Evolutionary conservation across 2,329 filamentous ascomycete genomes (phyloP).

Genomic region (Ophiostoma ips): DNA sequence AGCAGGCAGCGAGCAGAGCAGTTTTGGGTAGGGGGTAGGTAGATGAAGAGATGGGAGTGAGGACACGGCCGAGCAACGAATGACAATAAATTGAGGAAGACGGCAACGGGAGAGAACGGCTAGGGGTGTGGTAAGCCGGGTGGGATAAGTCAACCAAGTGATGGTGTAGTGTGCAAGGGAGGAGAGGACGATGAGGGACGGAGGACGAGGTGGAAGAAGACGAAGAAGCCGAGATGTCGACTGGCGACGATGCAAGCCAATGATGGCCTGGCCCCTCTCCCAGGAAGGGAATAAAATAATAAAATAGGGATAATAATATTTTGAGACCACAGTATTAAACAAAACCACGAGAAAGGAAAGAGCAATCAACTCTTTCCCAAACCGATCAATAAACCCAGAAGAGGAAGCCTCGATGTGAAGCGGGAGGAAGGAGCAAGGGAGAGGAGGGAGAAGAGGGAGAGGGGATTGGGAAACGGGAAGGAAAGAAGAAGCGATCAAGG

Average conservation of each 20-base stretch:
- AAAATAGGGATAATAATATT: neutral
- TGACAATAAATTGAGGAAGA: neutral
- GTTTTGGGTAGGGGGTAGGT: neutral
- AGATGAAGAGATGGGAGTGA: neutral
- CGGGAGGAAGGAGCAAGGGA: slow-evolving; percentile 1
- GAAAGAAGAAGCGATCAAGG: neutral
- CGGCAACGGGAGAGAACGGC: neutral
- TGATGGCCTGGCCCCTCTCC: neutral
- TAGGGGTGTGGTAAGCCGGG: neutral
- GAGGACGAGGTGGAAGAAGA: neutral
- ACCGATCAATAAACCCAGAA: neutral
- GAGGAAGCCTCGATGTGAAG: slow-evolving; percentile 5
- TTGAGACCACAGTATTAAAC: neutral
- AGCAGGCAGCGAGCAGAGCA: no score
- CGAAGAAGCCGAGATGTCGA: neutral
- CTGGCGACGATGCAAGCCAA: neutral
- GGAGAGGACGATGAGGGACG: no score
- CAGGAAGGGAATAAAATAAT: neutral
- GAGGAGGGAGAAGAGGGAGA: neutral
- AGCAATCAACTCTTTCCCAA: neutral
- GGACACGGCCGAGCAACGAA: no score
- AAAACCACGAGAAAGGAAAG: neutral
- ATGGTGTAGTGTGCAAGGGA: neutral
- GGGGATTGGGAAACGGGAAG: neutral
- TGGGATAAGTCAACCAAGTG: neutral